Conservation (phyloP, 2,329 filamentous ascomycete species). For the Chaetomium strumarium region DNA sequence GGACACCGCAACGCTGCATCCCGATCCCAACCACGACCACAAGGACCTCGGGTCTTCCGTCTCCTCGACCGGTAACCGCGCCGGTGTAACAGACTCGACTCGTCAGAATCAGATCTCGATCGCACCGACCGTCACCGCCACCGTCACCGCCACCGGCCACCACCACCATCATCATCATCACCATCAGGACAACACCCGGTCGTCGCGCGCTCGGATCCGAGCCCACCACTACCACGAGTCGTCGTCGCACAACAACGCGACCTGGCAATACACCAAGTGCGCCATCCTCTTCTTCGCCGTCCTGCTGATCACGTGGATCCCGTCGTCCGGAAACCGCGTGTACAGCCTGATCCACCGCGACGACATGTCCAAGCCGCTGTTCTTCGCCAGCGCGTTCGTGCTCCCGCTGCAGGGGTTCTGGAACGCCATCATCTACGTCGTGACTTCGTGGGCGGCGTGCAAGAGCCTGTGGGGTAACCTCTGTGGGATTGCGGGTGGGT, state of each 20-base stretch:
- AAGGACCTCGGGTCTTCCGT: neutral
- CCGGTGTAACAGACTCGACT: neutral
- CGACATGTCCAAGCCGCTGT: slow-evolving; percentile 50
- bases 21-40: slow-evolving; percentile 7
- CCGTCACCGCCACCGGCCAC: slow-evolving; percentile 5
- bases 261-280: slow-evolving; percentile 65
- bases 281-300: slow-evolving; percentile 66
- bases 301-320: slow-evolving; percentile 69
- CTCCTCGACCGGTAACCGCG: neutral
- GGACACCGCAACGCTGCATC: neutral
- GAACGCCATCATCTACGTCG: slow-evolving; percentile 73
- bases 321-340: slow-evolving; percentile 70
- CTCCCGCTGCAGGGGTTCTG: slow-evolving; percentile 78
- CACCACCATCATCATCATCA: neutral
- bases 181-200: neutral
- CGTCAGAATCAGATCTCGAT: slow-evolving; percentile 1
- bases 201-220: slow-evolving; percentile 6
- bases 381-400: slow-evolving; percentile 66
- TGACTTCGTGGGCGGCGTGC: slow-evolving; percentile 62
- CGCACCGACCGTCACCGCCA: slow-evolving; percentile 5
- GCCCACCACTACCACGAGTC: slow-evolving; percentile 42
- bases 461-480: slow-evolving; percentile 37
- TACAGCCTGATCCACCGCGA: slow-evolving; percentile 59
- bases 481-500: neutral
- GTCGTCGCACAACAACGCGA: slow-evolving; percentile 57